Evolutionary conservation across 1,284 basidiomycete species (phyloP).

Genomic region (Ceratobasidium sp.): DNA sequence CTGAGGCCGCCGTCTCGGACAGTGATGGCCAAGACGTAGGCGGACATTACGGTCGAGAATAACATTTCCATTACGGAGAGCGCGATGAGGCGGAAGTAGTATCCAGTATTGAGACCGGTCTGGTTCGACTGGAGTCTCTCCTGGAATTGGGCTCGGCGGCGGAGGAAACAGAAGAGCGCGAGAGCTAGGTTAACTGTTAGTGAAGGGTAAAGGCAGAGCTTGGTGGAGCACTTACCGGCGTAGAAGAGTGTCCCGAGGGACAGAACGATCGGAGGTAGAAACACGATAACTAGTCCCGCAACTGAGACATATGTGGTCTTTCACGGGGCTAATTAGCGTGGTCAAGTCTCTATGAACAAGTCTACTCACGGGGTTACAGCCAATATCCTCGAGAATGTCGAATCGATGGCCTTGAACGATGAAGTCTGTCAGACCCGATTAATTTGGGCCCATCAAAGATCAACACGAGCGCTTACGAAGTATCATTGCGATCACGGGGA

Average conservation of each 20-base stretch:
- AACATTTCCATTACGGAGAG: constrained; percentile 63
- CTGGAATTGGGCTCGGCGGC: constrained; percentile 56
- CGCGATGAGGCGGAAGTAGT: constrained; percentile 69
- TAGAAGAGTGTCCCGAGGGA: constrained; percentile 54
- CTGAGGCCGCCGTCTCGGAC: constrained; percentile 45
- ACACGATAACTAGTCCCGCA: constrained; percentile 67
- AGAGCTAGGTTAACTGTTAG: constrained; percentile 55
- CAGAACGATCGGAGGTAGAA: constrained; percentile 69
- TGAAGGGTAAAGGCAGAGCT: neutral
- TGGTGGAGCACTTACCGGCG: constrained; percentile 50
- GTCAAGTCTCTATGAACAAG: neutral
- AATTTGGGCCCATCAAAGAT: neutral
- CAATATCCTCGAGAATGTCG: constrained; percentile 72
- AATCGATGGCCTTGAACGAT: constrained; percentile 78
- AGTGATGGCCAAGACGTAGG: constrained; percentile 47
- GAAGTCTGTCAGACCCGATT: constrained; percentile 61
- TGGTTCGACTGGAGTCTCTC: constrained; percentile 53
- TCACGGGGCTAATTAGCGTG: constrained; percentile 5
- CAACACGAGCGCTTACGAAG: constrained; percentile 65
- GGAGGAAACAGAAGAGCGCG: constrained; percentile 55
- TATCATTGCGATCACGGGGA: constrained; percentile 70
- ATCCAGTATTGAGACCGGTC: constrained; percentile 61
- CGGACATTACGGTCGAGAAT: constrained; percentile 51
- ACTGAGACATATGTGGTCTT: constrained; percentile 67
- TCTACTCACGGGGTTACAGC: constrained; percentile 65